phyloP scores from a whole-genome alignment of 306 rosid species.

The Cucurbita pepo region DNA sequence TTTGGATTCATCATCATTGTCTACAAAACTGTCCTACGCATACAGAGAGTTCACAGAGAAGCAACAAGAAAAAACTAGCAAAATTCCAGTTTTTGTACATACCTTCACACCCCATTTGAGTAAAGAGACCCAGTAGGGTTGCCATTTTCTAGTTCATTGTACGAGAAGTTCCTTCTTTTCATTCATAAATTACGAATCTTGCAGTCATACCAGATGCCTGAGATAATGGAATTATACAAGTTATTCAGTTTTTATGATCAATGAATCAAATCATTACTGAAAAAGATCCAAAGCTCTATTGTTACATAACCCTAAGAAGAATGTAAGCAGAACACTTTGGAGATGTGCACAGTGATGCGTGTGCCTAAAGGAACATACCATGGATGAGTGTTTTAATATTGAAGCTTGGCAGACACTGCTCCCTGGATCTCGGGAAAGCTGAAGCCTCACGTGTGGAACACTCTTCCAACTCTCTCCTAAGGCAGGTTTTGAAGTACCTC shows the following conservation, averaged over 20 bases:
- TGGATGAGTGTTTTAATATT: conserved; percentile 50
- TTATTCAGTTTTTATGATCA: background rate
- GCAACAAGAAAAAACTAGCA: background rate
- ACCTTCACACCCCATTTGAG: background rate
- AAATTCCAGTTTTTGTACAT: background rate
- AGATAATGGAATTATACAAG: background rate
- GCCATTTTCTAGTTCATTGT: background rate
- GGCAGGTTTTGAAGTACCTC: conserved; percentile 70
- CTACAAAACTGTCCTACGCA: background rate
- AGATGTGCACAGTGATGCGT: background rate
- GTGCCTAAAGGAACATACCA: conserved; percentile 30
- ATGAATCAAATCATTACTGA: background rate
- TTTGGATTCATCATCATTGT: background rate
- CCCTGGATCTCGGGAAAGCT: conserved; percentile 44
- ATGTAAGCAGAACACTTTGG: background rate
- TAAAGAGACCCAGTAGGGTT: background rate
- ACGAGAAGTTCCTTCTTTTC: background rate
- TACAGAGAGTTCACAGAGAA: background rate
- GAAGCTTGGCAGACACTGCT: conserved; percentile 26
- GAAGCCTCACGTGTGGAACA: conserved; percentile 59
- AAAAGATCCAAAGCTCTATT: background rate
- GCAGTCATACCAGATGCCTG: conserved; percentile 54
- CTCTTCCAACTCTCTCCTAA: conserved; percentile 95
- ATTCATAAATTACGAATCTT: conserved; percentile 2
- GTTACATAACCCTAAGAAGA: background rate